Evolutionary conservation across 179 eudicot species (phyloP).

Genomic region (Carnegiea gigantea): DNA sequence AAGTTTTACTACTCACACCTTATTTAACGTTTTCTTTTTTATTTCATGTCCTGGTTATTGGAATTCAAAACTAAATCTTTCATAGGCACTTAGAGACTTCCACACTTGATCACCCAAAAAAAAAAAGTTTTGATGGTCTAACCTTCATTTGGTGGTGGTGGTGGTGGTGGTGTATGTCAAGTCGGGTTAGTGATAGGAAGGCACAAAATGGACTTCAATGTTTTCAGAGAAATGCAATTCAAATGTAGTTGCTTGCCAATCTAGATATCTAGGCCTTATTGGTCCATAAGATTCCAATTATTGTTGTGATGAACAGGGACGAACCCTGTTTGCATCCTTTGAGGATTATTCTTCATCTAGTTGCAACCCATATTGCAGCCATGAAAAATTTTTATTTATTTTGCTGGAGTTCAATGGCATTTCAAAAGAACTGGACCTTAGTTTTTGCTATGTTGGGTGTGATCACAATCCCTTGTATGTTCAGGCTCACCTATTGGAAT

Average conservation of each 20-base stretch:
- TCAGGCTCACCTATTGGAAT: neutral
- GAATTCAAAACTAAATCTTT: neutral
- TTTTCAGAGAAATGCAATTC: neutral
- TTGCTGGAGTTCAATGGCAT: neutral
- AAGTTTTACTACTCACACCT: slow-evolving; percentile 2
- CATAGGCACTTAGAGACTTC: neutral
- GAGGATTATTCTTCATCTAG: neutral
- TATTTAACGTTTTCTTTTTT: neutral
- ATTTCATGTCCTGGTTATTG: neutral
- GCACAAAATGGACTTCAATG: neutral
- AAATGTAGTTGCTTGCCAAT: neutral
- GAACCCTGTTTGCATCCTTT: neutral
- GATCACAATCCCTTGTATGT: neutral
- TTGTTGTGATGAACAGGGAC: neutral
- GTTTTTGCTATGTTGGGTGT: neutral
- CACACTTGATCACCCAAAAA: neutral
- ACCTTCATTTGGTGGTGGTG: neutral
- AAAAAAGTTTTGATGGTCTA: neutral
- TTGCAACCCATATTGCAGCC: neutral
- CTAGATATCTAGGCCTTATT: neutral
- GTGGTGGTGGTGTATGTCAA: neutral
- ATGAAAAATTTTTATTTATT: neutral
- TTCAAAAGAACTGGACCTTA: neutral
- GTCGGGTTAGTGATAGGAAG: neutral
- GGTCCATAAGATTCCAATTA: neutral